Percentiles rank a stretch among this genome's conserved stretches.
Evolutionary conservation across 1,139 yeast species (phyloP).

Genomic region (Suhomyces guaymorum): DNA sequence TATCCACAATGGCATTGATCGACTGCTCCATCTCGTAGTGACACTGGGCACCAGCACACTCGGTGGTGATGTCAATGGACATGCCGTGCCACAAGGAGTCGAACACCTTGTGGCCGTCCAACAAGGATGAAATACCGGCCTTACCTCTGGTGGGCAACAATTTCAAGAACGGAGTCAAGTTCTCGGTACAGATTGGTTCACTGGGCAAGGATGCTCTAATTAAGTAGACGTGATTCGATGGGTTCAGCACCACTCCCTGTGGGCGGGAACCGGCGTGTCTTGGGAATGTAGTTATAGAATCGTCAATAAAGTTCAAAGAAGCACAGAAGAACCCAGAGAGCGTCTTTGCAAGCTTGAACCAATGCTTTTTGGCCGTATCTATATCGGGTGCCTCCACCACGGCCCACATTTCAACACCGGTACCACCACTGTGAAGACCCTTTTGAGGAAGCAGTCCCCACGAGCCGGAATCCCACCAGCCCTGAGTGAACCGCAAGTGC

Average conservation of each 20-base stretch:
- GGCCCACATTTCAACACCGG: slow-evolving; percentile 95
- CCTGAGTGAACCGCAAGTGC: slow-evolving; percentile 86
- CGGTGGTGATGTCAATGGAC: slow-evolving; percentile 79
- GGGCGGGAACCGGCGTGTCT: slow-evolving; percentile 24
- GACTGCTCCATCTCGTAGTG: slow-evolving; percentile 61
- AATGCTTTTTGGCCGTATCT: slow-evolving; percentile 57
- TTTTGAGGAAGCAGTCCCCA: slow-evolving; percentile 83
- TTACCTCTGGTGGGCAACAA: slow-evolving; percentile 90
- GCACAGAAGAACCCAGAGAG: slow-evolving; percentile 95
- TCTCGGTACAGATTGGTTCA: slow-evolving; percentile 97
- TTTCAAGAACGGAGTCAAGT: slow-evolving; percentile 89
- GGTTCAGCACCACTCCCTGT: slow-evolving; percentile 17
- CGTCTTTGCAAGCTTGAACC: slow-evolving; percentile 73
- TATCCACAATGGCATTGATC: slow-evolving; percentile 75
- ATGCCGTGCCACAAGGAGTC: slow-evolving; percentile 94
- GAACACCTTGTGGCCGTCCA: slow-evolving; percentile 95
- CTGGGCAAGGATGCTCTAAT: slow-evolving; percentile 88
- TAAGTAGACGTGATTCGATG: slow-evolving; percentile 48
- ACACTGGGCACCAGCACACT: slow-evolving; percentile 48
- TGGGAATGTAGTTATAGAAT: slow-evolving; percentile 76
- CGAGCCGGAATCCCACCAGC: slow-evolving; percentile 89
- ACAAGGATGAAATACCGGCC: slow-evolving; percentile 80
- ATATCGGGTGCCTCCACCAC: slow-evolving; percentile 64
- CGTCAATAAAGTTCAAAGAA: slow-evolving; percentile 84
- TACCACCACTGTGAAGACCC: slow-evolving; percentile 82